Evolutionary conservation across 257 asterid species (phyloP).

Genomic region (Solanum okadae): DNA sequence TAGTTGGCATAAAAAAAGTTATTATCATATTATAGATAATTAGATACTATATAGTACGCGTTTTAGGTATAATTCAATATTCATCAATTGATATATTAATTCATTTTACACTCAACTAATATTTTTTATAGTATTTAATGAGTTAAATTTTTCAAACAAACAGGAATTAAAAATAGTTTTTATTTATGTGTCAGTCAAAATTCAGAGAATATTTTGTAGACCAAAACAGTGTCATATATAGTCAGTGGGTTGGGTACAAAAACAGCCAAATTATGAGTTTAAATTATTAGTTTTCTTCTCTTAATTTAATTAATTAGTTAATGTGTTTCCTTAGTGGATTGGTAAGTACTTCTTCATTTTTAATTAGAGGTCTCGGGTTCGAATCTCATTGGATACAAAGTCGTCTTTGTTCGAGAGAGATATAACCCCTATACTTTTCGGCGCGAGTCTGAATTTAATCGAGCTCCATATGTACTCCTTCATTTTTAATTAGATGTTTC

Average conservation of each 20-base stretch:
- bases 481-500: no score
- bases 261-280: background rate
- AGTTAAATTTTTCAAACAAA: background rate
- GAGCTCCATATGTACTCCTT: fast-evolving
- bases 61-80: background rate
- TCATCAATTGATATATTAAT: background rate
- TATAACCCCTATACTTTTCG: no score
- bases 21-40: background rate
- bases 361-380: no score
- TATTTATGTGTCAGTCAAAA: background rate
- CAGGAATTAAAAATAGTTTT: background rate
- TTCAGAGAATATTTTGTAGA: background rate
- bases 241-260: background rate
- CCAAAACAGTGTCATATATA: background rate
- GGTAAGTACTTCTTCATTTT: fast-evolving
- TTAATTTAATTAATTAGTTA: background rate
- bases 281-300: background rate
- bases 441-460: no score
- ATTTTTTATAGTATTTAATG: background rate
- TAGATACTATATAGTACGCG: background rate
- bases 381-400: fast-evolving
- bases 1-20: background rate
- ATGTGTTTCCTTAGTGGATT: background rate
- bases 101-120: background rate
- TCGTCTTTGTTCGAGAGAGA: no score